Base-by-base conservation (phyloP, 2,329 filamentous ascomycete species). In the Penicillium sp. region DNA sequence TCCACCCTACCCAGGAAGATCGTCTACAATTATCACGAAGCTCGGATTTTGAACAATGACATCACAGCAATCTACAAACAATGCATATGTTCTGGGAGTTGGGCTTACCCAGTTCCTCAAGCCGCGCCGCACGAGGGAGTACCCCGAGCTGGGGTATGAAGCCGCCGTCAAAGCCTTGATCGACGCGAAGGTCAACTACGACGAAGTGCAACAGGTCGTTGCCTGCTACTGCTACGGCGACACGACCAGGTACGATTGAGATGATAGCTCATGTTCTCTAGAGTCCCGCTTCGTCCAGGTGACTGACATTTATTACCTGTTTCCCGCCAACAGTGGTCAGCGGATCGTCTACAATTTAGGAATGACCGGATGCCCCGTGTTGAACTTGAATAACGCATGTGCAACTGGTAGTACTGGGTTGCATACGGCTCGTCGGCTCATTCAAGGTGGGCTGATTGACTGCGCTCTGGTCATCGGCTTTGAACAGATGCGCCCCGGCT, bases 21-120 rank as follows among this genome's bases (percentile, higher is more conserved):
- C 13, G 2, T 11, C 7, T 7, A 24, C 9, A 27, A 39, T 6
- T 14, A 41, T 13, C 22, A 22, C 4, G 24, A 43, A 18, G 16
- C 1, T 35, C 31, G 13, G 6, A 37, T 35, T 18, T 43, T 18
- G 2, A 43, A 43, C 2, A 50, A 58, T 58, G 56, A 6, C 35
- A 11, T 19, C 37, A 5, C 56, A 58, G 50, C 27, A 7, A 6
- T 36, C 56, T 16, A 44, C 43, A 1, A 19, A 14, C 13, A 53
- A 60, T 37, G 82, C 83, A 81, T 98, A 97, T 83, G 91, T 98
- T 72, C 87, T 98, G 61, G 94, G 94, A 80, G 94, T 98, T 68
- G 94, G 94, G 80, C 93, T 98, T 90, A 98, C 94, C 79, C 96
- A 96, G 79, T 98, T 98, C 85, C 93, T 97, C 85, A 97, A 96